Base-by-base conservation (phyloP, 2,329 filamentous ascomycete genomes). In the Chalara sp. region DNA sequence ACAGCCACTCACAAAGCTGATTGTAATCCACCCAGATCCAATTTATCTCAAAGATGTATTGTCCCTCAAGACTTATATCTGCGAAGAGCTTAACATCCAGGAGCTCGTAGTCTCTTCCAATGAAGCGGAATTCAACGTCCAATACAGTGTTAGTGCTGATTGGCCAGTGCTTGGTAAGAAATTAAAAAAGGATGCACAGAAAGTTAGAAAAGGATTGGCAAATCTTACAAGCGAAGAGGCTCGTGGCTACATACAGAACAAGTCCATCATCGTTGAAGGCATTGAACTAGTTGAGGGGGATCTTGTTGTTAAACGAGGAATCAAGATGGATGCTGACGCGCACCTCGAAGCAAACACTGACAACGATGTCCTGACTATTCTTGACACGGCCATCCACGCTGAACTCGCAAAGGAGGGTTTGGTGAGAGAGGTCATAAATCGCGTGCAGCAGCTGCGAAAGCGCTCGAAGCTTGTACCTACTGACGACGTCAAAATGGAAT, bases 401-500 rank as follows among this genome's bases (percentile, higher is more conserved):
- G 45, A 47, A 29, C 32, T 39, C 12, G 30, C 8, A 39, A 7
- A 30, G 2, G 45, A 47, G 29, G 45, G 10, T 29, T 13, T 47
- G 6, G n/a, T 32, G 6, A 10, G 45, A 10, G 45, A 47, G 32
- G 12, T 21, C 12, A 47, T 47, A 21, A 47, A 39, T 28, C 12
- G 32, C 6, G 45, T 47, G 6, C 31, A 47, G 30, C n/a, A 39
- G 28, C 28, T 47, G 2, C 45, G 32, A n/a, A 47, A 47, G 32
- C 35, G 39, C n/a, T 31, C 45, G 35, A 32, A n/a, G 21, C 32
- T 47, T n/a, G 31, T 13, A 13, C 21, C 45, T 37, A 47, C 45
- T 6, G 45, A 47, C 28, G 32, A 47, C 39, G 45, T 47, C 7
- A 35, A 39, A n/a, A 47, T 47, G 32, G 45, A 47, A 32, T 47